Conservation (phyloP, 495 filamentous ascomycete species). For the Penicillium simplicissimum region DNA sequence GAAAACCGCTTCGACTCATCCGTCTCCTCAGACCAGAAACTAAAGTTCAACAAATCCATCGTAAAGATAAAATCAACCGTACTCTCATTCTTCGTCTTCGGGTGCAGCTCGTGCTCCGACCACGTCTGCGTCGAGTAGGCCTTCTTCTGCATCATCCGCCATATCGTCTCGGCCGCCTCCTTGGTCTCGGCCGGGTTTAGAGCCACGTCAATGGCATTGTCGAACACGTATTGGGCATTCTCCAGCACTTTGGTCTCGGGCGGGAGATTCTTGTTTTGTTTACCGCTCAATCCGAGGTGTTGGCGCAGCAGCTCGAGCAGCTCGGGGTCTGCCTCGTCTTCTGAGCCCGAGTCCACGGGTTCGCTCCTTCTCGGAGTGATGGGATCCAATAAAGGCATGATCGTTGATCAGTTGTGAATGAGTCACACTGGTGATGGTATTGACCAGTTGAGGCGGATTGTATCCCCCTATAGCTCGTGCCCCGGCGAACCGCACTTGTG, state of each 20-base stretch:
- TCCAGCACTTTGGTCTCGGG: conserved; percentile 79
- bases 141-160: conserved; percentile 77
- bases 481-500: not conserved
- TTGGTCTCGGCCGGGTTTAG: conserved; percentile 76
- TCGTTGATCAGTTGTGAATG: too few relatives aligned
- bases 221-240: conserved; percentile 80
- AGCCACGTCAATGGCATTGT: conserved; percentile 91
- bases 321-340: conserved; percentile 87
- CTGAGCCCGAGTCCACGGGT: conserved; percentile 49
- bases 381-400: conserved; percentile 30
- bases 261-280: conserved; percentile 48
- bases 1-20: conserved; percentile 68
- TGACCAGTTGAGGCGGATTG: not conserved
- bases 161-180: conserved; percentile 75
- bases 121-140: conserved; percentile 80
- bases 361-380: conserved; percentile 16
- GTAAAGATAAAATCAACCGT: conserved; percentile 91
- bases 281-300: conserved; percentile 65
- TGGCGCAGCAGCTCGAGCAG: conserved; percentile 84
- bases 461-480: conserved; percentile 10
- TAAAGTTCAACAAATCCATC: conserved; percentile 96
- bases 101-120: conserved; percentile 90
- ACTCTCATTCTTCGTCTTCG: conserved; percentile 70
- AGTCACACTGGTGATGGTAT: too few relatives aligned
- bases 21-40: conserved; percentile 79